Evolutionary conservation across 108 stramenopile species (phyloP).

Genomic region (Cyclotella distinguenda): DNA sequence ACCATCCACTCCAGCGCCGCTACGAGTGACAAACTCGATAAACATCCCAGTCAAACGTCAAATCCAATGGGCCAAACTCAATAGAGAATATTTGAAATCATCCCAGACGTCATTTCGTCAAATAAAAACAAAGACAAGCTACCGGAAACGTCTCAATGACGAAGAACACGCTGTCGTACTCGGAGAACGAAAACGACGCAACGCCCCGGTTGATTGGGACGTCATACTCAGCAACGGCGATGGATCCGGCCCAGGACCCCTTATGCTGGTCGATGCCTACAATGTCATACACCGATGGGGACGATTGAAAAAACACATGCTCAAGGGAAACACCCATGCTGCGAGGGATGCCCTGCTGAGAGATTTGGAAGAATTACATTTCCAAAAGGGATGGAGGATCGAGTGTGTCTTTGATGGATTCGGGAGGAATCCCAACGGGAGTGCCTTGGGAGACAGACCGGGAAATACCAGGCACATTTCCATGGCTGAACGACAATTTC

Average conservation of each 20-base stretch:
- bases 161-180: slow-evolving; percentile 66
- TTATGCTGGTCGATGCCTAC: slow-evolving; percentile 86
- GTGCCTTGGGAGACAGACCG: slow-evolving; percentile 53
- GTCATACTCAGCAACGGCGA: slow-evolving; percentile 64
- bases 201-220: slow-evolving; percentile 80
- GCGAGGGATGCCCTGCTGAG: slow-evolving; percentile 68
- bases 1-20: slow-evolving; percentile 29
- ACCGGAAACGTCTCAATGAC: slow-evolving; percentile 62
- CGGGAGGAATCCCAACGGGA: slow-evolving; percentile 44
- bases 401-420: slow-evolving; percentile 87
- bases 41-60: slow-evolving; percentile 77
- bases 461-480: slow-evolving; percentile 32
- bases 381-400: slow-evolving; percentile 77
- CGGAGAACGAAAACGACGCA: slow-evolving; percentile 50
- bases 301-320: slow-evolving; percentile 83
- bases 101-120: slow-evolving; percentile 61
- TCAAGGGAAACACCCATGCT: slow-evolving; percentile 52
- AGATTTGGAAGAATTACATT: slow-evolving; percentile 77
- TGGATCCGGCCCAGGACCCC: slow-evolving; percentile 57
- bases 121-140: slow-evolving; percentile 52
- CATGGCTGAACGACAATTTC: slow-evolving; percentile 30
- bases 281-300: slow-evolving; percentile 86
- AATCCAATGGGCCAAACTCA: slow-evolving; percentile 65
- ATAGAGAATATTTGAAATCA: slow-evolving; percentile 52
- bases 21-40: slow-evolving; percentile 66